Evolutionary conservation across 2,329 filamentous ascomycete genomes (phyloP), one percentile per base, ranked within the genome.

Genomic region (Aspergillus unguis): DNA sequence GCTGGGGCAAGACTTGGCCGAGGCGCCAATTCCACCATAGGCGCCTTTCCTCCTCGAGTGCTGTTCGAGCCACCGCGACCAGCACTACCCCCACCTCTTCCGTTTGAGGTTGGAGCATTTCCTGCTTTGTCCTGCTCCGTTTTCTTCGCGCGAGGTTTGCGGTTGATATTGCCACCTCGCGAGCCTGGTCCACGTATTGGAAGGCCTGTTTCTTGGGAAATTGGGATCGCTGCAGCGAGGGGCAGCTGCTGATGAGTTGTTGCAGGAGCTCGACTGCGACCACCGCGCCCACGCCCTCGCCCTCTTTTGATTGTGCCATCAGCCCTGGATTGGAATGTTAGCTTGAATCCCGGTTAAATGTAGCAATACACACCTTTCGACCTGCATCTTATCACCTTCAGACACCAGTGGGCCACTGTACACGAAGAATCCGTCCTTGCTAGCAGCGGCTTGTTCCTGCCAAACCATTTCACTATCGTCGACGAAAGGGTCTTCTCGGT

Each of bases 361-460:
- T 57, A 36, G 7, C 48, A 54, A 32, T 41, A 75, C 72, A 65
- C 75, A 84, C 82, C 81, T 78, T 66, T 87, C 84, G 45, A 85
- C 77, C 50, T 80, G 73, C 37, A 83, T 77, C 72, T 94, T 92
- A 73, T 95, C 88, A 25, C 86, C 88, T 71, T 95, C 91, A 4
- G 88, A 88, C 25, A 97, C 83, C 43, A 99, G 77, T 6, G 92
- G 92, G 3, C 94, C 94, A 55, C 90, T 95, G 72, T 96, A 99
- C 1, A 99, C 94, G 69, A 97, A 99, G 76, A 97, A 99, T 1
- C 94, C 94, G 68, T 97, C 94, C 62, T 92, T 90, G 60, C 90
- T 92, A 43, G 94, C 92, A 4, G 92, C 91, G 5, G 92, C 92
- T 68, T 95, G 89, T 65, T 95, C 90, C 72, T 97, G 90, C 92